Percentiles rank a stretch among this genome's conserved stretches.
Conservation (phyloP, 371 early-diverging fungal species). For the Apophysomyces elegans region DNA sequence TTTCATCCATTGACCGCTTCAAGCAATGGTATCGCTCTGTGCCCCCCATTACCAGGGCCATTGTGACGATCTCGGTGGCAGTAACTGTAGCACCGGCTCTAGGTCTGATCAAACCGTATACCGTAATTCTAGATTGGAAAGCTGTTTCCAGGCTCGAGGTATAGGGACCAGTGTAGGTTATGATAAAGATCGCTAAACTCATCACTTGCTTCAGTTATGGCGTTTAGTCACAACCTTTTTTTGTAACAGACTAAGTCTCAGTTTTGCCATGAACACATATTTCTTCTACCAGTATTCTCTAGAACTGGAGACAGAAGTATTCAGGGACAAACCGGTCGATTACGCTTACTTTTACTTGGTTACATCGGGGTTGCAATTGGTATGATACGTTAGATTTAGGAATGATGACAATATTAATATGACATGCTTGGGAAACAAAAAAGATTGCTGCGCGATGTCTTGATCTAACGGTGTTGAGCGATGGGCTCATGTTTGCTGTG, state of each 20-base stretch:
- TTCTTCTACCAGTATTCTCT: constrained; percentile 76
- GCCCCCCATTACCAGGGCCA: constrained; percentile 66
- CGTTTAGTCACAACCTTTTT: constrained; percentile 78
- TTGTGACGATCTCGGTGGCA: constrained; percentile 61
- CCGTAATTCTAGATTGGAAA: constrained; percentile 49
- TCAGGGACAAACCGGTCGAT: constrained; percentile 76
- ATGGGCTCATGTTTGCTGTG: constrained; percentile 68
- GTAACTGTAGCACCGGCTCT: constrained; percentile 52
- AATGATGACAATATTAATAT: background rate
- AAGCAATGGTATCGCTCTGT: constrained; percentile 62
- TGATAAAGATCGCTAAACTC: background rate
- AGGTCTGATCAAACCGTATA: constrained; percentile 43
- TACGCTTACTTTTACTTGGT: constrained; percentile 77
- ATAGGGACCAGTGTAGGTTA: background rate
- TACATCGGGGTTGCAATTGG: constrained; percentile 47
- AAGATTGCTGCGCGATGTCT: constrained; percentile 33
- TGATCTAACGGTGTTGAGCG: constrained; percentile 28
- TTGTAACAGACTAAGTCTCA: constrained; percentile 53
- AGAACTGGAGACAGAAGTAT: constrained; percentile 75
- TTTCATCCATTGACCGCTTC: constrained; percentile 36
- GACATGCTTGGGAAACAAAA: background rate
- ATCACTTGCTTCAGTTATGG: constrained; percentile 65
- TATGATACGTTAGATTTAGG: constrained; percentile 6
- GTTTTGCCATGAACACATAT: constrained; percentile 70
- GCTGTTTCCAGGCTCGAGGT: constrained; percentile 36